These are phyloP conservation scores for Calonectria henricotiae DNA, from an alignment of 2,329 filamentous ascomycete genomes.

Conservation along the genomic window DNA sequence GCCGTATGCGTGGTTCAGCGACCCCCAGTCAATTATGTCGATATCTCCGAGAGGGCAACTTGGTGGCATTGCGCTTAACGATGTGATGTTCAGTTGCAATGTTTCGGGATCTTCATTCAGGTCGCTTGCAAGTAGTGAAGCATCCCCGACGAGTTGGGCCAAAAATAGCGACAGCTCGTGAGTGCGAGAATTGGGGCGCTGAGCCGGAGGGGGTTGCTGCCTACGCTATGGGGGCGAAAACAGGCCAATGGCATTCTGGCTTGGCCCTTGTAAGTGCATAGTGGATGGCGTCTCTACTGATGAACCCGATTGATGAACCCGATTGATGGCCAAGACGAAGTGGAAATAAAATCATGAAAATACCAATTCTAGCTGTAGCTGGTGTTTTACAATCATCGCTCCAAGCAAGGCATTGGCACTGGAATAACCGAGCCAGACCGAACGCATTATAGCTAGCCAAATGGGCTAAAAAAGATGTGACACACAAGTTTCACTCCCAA, in stretches of 20 bases:
- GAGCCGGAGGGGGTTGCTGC: background rate
- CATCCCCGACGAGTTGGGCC: background rate
- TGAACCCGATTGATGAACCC: too few relatives aligned
- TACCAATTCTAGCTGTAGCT: too few relatives aligned
- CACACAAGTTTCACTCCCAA: too few relatives aligned
- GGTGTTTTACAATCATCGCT: too few relatives aligned
- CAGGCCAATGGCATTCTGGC: background rate
- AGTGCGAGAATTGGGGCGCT: background rate
- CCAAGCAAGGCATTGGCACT: too few relatives aligned
- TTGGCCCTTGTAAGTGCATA: background rate
- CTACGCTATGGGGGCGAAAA: background rate
- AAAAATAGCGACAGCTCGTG: background rate
- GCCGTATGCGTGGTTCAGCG: constrained; percentile 24
- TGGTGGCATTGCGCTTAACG: background rate
- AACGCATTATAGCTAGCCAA: too few relatives aligned
- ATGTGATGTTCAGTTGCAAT: too few relatives aligned
- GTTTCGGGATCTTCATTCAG: background rate
- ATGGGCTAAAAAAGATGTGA: too few relatives aligned
- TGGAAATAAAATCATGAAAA: too few relatives aligned
- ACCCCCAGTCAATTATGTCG: constrained; percentile 22
- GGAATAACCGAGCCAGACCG: too few relatives aligned
- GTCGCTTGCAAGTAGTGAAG: background rate
- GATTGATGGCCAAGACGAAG: too few relatives aligned
- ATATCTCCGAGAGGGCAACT: constrained; percentile 22
- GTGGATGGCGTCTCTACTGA: background rate